Evolutionary conservation across 495 filamentous ascomycete species (phyloP).

Genomic region (Terfezia boudieri): DNA sequence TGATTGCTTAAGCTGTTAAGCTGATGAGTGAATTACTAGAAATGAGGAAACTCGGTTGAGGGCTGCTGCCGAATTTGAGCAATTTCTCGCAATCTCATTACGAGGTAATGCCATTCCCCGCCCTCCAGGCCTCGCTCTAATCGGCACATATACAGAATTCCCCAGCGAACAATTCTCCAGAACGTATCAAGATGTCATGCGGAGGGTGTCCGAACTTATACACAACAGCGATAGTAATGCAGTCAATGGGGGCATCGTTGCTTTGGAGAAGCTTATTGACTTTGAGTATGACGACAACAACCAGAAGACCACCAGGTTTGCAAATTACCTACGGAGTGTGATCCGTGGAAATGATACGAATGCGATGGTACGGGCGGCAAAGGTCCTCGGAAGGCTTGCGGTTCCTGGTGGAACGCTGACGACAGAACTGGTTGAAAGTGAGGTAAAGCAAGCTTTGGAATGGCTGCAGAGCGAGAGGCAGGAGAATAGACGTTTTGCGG

Average conservation of each 20-base stretch:
- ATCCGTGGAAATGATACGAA: conserved; percentile 70
- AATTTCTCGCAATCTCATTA: conserved; percentile 15
- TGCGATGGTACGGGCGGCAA: conserved; percentile 69
- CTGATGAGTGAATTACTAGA: conserved; percentile 6
- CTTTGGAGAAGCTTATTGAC: conserved; percentile 78
- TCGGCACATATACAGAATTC: conserved; percentile 28
- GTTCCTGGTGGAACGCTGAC: conserved; percentile 83
- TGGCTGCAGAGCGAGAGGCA: conserved; percentile 89
- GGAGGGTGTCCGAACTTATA: conserved; percentile 43
- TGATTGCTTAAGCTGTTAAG: background rate
- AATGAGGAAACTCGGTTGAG: conserved; percentile 21
- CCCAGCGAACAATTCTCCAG: conserved; percentile 38
- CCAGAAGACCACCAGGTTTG: conserved; percentile 82
- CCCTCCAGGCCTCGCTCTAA: background rate
- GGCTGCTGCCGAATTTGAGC: conserved; percentile 15
- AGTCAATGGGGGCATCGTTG: conserved; percentile 71
- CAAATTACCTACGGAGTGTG: conserved; percentile 66
- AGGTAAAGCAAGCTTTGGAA: conserved; percentile 83
- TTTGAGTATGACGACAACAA: conserved; percentile 89
- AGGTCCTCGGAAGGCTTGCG: conserved; percentile 70
- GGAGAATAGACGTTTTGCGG: conserved; percentile 76
- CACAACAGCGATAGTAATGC: conserved; percentile 70
- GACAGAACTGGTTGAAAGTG: conserved; percentile 87
- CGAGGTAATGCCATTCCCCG: conserved; percentile 5
- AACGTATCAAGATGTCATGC: conserved; percentile 42